Conservation (phyloP, 2,329 filamentous ascomycete genomes). For the Diaporthe citrichinensis region DNA sequence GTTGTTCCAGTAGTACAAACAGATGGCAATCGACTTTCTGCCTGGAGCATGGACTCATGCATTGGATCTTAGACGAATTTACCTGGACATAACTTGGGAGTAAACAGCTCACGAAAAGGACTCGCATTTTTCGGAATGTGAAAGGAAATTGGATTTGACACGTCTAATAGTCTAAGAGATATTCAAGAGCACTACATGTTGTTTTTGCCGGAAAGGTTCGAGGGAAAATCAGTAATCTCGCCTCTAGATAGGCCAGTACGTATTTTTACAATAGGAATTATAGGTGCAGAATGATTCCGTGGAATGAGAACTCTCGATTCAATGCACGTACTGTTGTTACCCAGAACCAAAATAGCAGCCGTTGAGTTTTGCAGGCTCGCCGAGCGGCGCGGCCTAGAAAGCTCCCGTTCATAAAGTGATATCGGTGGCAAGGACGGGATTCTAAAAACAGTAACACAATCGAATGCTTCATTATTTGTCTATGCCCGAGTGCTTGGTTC, state of each 20-base stretch:
- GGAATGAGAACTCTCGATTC: neutral
- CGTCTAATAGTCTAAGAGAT: neutral
- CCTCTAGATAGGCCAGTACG: neutral
- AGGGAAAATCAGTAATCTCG: neutral
- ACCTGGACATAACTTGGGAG: neutral
- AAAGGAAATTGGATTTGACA: too few relatives aligned
- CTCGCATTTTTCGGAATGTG: neutral
- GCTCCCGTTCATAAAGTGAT: neutral
- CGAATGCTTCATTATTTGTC: neutral
- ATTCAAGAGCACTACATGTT: neutral
- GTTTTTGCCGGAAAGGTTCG: neutral
- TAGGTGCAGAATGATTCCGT: neutral
- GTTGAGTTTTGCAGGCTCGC: too few relatives aligned
- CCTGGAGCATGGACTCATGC: neutral
- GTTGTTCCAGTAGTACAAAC: neutral
- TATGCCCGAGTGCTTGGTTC: neutral
- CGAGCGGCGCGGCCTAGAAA: neutral
- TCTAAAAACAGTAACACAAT: neutral
- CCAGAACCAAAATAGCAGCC: neutral
- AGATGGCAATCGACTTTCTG: neutral
- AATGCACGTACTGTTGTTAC: neutral
- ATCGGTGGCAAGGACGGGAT: neutral
- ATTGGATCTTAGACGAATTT: neutral
- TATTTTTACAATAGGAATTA: neutral
- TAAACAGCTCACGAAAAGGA: neutral